Evolutionary conservation across 148 eudicot genomes (phyloP).

Genomic region (Polygonum aviculare): DNA sequence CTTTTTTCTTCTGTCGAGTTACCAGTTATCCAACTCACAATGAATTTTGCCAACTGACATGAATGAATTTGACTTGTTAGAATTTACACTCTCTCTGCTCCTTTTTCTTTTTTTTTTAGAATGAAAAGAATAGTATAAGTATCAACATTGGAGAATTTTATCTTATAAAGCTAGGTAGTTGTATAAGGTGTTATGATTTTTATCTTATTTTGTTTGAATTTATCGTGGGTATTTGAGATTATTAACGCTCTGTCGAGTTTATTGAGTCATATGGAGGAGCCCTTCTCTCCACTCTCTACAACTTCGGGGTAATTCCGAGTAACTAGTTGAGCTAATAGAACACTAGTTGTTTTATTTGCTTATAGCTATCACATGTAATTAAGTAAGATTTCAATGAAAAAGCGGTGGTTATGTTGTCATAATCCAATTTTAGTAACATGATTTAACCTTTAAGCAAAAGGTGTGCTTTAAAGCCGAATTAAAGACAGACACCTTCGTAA

Average conservation of each 20-base stretch:
- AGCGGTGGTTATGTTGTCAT: not conserved
- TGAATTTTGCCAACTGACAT: not conserved
- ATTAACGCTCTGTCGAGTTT: no score
- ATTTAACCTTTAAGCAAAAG: constrained; percentile 4
- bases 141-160: not conserved
- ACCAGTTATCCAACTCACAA: no score
- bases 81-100: not conserved
- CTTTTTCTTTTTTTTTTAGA: not conserved
- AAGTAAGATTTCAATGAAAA: not conserved
- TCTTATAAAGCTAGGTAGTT: not conserved
- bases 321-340: no score
- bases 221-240: no score
- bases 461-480: not conserved
- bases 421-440: not conserved
- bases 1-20: no score
- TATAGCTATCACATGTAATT: not conserved
- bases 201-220: no score
- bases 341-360: not conserved
- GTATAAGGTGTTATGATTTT: no score
- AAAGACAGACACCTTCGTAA: not conserved
- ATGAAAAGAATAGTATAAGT: no score
- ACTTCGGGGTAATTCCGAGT: no score
- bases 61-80: not conserved
- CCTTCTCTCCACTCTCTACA: no score
- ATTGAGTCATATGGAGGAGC: no score